Percentiles rank a stretch among this genome's conserved stretches.
Conservation (phyloP, 2,329 filamentous ascomycete species). For the Colletotrichum salicis region DNA sequence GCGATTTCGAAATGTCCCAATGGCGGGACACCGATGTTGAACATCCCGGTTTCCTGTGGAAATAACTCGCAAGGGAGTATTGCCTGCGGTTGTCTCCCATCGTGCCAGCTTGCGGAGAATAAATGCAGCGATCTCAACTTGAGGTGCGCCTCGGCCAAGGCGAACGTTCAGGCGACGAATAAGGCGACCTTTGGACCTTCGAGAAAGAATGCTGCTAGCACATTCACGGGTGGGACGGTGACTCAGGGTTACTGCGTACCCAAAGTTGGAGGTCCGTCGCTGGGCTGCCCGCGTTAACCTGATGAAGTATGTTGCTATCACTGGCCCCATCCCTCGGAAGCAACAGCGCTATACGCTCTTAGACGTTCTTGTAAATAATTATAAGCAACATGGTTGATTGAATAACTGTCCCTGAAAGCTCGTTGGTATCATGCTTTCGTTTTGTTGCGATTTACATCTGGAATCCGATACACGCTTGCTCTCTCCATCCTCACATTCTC, state of each 20-base stretch:
- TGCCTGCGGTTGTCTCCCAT: not conserved
- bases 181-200: not conserved
- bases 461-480: slow-evolving; percentile 52
- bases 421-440: not conserved
- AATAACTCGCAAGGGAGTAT: not conserved
- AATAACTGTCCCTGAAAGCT: too few species aligned
- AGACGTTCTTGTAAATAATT: not conserved
- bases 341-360: not conserved
- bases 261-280: not conserved
- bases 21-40: not conserved
- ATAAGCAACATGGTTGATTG: too few species aligned
- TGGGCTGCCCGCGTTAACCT: not conserved
- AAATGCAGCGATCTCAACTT: not conserved
- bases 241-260: not conserved
- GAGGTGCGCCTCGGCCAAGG: not conserved
- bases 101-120: not conserved
- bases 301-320: too few species aligned
- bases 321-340: not conserved
- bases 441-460: slow-evolving; percentile 49
- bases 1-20: not conserved
- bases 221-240: not conserved
- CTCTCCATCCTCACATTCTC: slow-evolving; percentile 51
- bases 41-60: not conserved
- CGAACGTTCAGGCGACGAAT: not conserved
- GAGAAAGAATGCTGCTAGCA: not conserved